phyloP scores from a whole-genome alignment of 1,284 basidiomycete genomes.

The Tilletiopsis washingtonensis region DNA sequence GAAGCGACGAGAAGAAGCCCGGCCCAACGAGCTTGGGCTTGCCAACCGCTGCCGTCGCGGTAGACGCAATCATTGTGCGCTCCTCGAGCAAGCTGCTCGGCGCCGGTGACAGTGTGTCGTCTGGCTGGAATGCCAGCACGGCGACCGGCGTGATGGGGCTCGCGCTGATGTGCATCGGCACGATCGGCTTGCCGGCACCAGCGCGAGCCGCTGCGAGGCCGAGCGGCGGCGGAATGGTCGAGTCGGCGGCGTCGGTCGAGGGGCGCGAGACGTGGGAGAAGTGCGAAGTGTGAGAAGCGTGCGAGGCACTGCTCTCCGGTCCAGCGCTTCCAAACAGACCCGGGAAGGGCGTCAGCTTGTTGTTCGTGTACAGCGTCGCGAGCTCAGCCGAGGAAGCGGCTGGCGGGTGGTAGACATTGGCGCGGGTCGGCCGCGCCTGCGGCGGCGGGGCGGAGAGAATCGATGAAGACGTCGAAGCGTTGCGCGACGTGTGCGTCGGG shows the following conservation, averaged over 20 bases:
- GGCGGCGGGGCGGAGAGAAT: not conserved
- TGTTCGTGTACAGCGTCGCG: conserved; percentile 9
- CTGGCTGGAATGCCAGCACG: too few relatives aligned
- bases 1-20: conserved; percentile 24
- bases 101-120: too few relatives aligned
- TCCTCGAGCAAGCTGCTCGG: not conserved
- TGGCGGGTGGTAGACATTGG: not conserved
- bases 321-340: conserved; percentile 15
- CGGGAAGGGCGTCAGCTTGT: conserved; percentile 31
- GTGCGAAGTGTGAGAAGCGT: too few relatives aligned
- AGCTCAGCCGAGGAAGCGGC: not conserved
- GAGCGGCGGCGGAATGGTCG: too few relatives aligned
- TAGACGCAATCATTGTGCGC: conserved; percentile 2
- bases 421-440: not conserved
- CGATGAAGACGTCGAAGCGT: not conserved
- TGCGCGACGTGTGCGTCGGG: not conserved
- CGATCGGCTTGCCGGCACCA: too few relatives aligned
- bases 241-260: too few relatives aligned
- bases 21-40: conserved; percentile 8
- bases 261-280: too few relatives aligned
- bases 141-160: too few relatives aligned
- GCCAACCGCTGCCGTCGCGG: too few relatives aligned
- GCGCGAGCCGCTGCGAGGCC: too few relatives aligned
- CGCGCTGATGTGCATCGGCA: too few relatives aligned
- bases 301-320: too few relatives aligned